Percentiles rank a stretch among this genome's conserved stretches.
Evolutionary conservation across 2,329 filamentous ascomycete species (phyloP).

Genomic region (Verticillium dahliae): DNA sequence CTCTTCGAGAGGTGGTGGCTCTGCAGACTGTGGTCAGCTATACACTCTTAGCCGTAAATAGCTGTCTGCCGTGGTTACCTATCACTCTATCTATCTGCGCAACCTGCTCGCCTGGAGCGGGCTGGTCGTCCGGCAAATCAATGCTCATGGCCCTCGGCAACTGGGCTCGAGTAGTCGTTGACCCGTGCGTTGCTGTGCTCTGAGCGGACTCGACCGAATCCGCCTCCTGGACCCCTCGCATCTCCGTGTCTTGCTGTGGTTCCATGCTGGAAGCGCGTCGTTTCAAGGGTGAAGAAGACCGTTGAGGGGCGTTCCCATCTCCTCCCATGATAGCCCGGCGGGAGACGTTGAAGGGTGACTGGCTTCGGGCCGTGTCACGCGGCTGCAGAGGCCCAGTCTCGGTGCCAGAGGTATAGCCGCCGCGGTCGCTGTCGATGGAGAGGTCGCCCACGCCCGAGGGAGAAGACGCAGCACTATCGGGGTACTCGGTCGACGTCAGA

Average conservation of each 20-base stretch:
- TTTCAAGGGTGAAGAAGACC: conserved; percentile 60
- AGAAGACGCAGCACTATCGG: conserved; percentile 50
- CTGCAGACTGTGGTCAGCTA: conserved; percentile 7
- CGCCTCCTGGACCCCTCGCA: conserved; percentile 26
- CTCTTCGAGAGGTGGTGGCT: conserved; percentile 32
- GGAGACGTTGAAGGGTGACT: conserved; percentile 45
- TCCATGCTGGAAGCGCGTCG: conserved; percentile 58
- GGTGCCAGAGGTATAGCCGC: conserved; percentile 31
- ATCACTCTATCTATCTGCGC: conserved; percentile 4
- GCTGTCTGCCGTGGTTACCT: neutral
- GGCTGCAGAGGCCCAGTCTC: conserved; percentile 33
- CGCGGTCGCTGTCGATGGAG: conserved; percentile 49
- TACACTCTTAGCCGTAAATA: neutral
- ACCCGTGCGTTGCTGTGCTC: neutral
- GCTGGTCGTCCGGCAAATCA: conserved; percentile 18
- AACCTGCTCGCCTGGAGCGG: neutral
- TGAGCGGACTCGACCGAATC: conserved; percentile 3
- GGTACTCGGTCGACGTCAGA: conserved; percentile 39
- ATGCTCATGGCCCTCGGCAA: conserved; percentile 34
- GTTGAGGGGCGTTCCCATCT: conserved; percentile 49
- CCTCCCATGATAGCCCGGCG: conserved; percentile 54
- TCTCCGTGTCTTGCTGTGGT: conserved; percentile 33
- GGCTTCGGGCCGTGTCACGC: conserved; percentile 31
- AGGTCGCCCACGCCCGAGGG: conserved; percentile 53
- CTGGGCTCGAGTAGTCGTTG: conserved; percentile 4